Base-by-base conservation (phyloP, 441 rosid genomes). In the Mallotus japonicus region DNA sequence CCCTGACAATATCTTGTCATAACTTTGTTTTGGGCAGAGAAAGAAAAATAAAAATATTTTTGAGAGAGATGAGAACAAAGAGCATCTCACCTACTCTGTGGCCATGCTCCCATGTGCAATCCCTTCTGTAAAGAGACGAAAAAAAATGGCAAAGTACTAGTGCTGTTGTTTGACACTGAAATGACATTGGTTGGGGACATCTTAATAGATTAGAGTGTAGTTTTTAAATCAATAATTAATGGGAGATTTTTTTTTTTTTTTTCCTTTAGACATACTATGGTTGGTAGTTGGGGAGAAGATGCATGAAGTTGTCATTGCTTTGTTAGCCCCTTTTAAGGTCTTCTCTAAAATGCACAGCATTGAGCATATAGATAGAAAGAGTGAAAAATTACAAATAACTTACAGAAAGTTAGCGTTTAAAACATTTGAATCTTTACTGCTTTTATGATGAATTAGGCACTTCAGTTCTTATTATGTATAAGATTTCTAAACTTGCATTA, bases 61-160 rank as follows among this genome's bases (percentile, higher is more conserved):
- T 57, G 37, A 71, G 83, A 72, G 81, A 81, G 63, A 80, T 70
- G 85, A 79, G 85, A 79, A 78, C 87, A 86, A 85, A 74, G 87
- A 83, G 90, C 88, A 83, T 89, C 91, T 84, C 80, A 81, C 82
- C 73, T 79, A 85, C 87, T 77, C 76, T 63, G 72, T 75, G 90
- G 89, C 87, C 93, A 86, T 83, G 81, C 87, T 69, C 77, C 89
- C 96, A 89, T 91, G 97, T 93, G 98, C 88, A 67, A 85, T 87
- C 95, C 89, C 84, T 78, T 86, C 88, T 90, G 98, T 93, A 93
- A 93, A 93, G 97, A 81, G 78, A 80, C 55, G n/a, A 37, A 53
- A 77, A 22, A 65, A 68, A 77, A 82, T 60, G 75, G 61, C 50
- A 75, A 79, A 70, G 84, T 78, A 67, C 62, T 73, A 64, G 76